These are phyloP conservation scores for Amanita subjunquillea DNA, from an alignment of 768 basidiomycete species.

Conservation along the genomic window DNA sequence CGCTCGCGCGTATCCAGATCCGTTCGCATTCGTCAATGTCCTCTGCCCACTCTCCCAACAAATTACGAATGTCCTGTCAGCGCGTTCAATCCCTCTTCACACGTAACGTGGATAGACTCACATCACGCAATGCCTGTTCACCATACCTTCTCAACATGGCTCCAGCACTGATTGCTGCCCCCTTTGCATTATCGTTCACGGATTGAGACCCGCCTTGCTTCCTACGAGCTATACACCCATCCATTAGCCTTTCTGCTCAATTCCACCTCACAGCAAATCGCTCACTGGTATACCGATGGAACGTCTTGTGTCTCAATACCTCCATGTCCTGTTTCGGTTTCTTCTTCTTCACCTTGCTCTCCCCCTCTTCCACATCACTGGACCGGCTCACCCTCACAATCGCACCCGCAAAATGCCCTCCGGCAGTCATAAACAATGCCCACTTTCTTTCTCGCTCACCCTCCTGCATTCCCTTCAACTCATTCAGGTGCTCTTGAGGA, in stretches of 20 bases:
- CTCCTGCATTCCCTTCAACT: slow-evolving; percentile 53
- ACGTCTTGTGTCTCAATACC: slow-evolving; percentile 86
- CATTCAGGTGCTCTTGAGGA: slow-evolving; percentile 40
- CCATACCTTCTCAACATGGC: slow-evolving; percentile 91
- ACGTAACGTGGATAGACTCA: slow-evolving; percentile 23
- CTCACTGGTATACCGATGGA: slow-evolving; percentile 79
- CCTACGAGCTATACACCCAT: slow-evolving; percentile 59
- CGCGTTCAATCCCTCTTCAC: background rate
- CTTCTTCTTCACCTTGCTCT: slow-evolving; percentile 35
- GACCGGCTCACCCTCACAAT: slow-evolving; percentile 61
- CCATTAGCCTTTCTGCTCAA: slow-evolving; percentile 5
- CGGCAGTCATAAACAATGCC: slow-evolving; percentile 95
- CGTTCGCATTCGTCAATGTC: slow-evolving; percentile 80
- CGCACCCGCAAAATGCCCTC: slow-evolving; percentile 96
- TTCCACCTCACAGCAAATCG: background rate
- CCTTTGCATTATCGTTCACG: slow-evolving; percentile 87
- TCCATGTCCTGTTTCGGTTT: slow-evolving; percentile 49
- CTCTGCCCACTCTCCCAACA: slow-evolving; percentile 79
- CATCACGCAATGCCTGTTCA: slow-evolving; percentile 85
- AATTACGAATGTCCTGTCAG: slow-evolving; percentile 72
- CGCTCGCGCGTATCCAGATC: slow-evolving; percentile 87
- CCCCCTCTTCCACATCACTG: slow-evolving; percentile 27
- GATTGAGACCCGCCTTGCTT: slow-evolving; percentile 97
- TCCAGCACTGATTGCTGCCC: slow-evolving; percentile 88
- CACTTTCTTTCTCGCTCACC: slow-evolving; percentile 51